Evolutionary conservation across 2,329 filamentous ascomycete species (phyloP), one percentile per base, ranked within the genome.

Genomic region (Pseudogymnoascus verrucosus): DNA sequence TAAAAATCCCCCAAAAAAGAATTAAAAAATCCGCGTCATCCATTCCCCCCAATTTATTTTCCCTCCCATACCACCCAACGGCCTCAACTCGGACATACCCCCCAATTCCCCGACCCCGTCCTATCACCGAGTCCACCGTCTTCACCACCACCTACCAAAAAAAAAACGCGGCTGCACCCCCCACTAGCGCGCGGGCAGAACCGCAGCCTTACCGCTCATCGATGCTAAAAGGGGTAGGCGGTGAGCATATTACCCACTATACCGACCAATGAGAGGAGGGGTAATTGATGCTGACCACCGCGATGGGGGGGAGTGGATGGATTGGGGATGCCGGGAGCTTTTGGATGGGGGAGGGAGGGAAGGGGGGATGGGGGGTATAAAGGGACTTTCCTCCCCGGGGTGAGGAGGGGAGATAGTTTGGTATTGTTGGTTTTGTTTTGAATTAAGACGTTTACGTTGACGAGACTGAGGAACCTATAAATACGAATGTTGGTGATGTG

Each of bases 201-300:
- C 44, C 44, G 44, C 23, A 42, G 44, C 44, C 44, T 51, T 28
- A 6, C 5, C 23, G 12, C n/a, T 10, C 6, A n/a, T 2, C 21
- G 1, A 5, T 12, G n/a, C 44, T 1, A 4, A 51, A 14, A 3
- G 4, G 8, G 23, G 44, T 10, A 51, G 44, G 44, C 44, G 44
- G 44, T 51, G 44, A 51, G 23, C 2, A 1, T 14, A 21, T 51
- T 51, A 51, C 23, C 23, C 44, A 51, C 21, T 19, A 5, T 64
- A 77, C 76, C 62, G n/a, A 2, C 61, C 61, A 63, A 63, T 63
- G 16, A 16, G 11, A 12, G 12, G 16, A 4, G 4, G 12, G 5
- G 51, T 59, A 59, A 59, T 63, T 63, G 31, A 36, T 63, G 61
- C 61, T 63, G 40, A 63, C 61, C 61, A 63, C 23, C 5, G 11